Percentiles rank a stretch among this genome's conserved stretches.
Conservation (phyloP, 352 stramenopile species). For the Phytophthora megakarya region DNA sequence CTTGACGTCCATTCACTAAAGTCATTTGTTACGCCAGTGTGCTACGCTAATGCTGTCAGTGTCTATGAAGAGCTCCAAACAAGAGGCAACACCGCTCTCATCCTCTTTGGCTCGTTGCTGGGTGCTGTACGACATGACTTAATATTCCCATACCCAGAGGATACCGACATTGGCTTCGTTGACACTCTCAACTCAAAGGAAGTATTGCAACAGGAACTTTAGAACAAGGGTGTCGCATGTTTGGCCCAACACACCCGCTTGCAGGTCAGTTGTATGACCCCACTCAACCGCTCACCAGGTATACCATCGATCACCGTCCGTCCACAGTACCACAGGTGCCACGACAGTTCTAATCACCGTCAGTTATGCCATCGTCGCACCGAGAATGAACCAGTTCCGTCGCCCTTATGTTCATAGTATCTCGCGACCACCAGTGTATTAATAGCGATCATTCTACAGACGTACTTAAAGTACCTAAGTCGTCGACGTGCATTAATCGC, state of each 20-base stretch:
- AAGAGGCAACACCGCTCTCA: slow-evolving; percentile 28
- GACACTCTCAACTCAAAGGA: slow-evolving; percentile 12
- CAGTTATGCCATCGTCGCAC: too few relatives aligned
- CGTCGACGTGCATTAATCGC: too few relatives aligned
- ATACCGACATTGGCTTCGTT: slow-evolving; percentile 53
- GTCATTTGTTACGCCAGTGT: too few relatives aligned
- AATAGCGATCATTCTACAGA: too few relatives aligned
- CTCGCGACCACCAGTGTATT: too few relatives aligned
- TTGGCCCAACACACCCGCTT: slow-evolving; percentile 47
- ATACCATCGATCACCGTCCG: too few relatives aligned
- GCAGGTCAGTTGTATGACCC: slow-evolving; percentile 41
- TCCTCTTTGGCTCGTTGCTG: slow-evolving; percentile 55
- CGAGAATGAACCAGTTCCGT: too few relatives aligned
- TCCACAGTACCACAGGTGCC: too few relatives aligned
- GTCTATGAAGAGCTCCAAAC: slow-evolving; percentile 51
- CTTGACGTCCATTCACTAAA: slow-evolving; percentile 28
- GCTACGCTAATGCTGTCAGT: slow-evolving; percentile 54
- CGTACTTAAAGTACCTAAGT: too few relatives aligned
- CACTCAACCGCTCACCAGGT: slow-evolving; percentile 4
- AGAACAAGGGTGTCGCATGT: slow-evolving; percentile 57
- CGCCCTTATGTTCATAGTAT: too few relatives aligned
- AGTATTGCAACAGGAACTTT: slow-evolving; percentile 20
- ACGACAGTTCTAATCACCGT: too few relatives aligned
- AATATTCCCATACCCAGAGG: slow-evolving; percentile 61
- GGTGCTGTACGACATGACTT: slow-evolving; percentile 51